phyloP scores from a whole-genome alignment of 257 asterid species.

The Osmanthus fragrans region DNA sequence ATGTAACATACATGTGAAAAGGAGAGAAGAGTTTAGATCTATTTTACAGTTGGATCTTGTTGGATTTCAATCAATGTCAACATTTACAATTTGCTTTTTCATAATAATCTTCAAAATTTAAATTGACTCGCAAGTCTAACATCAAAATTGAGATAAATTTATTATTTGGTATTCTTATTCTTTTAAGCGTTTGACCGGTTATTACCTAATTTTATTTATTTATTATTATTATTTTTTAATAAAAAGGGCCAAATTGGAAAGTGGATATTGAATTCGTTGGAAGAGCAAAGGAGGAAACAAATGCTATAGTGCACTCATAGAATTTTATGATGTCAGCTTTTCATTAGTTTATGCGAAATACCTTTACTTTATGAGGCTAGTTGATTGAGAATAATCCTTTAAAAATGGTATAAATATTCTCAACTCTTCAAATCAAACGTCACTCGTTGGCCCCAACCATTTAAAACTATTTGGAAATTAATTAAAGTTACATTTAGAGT shows the following conservation, averaged over 20 bases:
- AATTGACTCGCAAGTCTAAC: neutral
- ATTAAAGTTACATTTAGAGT: neutral
- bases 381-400: slow-evolving; percentile 9
- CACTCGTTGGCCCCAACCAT: too few relatives aligned
- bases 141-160: neutral
- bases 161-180: neutral
- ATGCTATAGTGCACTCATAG: slow-evolving; percentile 29
- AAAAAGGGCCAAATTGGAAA: neutral
- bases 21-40: too few relatives aligned
- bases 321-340: slow-evolving; percentile 10
- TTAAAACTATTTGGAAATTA: neutral
- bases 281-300: neutral
- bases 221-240: too few relatives aligned
- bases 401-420: neutral
- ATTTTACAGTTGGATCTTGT: too few relatives aligned
- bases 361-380: slow-evolving; percentile 14
- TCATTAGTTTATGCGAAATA: slow-evolving; percentile 6
- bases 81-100: too few relatives aligned
- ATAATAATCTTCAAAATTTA: neutral
- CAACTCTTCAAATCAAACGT: neutral
- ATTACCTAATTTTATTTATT: neutral
- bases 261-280: slow-evolving; percentile 23
- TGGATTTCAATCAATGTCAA: too few relatives aligned
- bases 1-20: too few relatives aligned
- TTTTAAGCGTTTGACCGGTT: neutral